Evolutionary conservation across 148 eudicot species (phyloP).

Genomic region (Nyssa sinensis): DNA sequence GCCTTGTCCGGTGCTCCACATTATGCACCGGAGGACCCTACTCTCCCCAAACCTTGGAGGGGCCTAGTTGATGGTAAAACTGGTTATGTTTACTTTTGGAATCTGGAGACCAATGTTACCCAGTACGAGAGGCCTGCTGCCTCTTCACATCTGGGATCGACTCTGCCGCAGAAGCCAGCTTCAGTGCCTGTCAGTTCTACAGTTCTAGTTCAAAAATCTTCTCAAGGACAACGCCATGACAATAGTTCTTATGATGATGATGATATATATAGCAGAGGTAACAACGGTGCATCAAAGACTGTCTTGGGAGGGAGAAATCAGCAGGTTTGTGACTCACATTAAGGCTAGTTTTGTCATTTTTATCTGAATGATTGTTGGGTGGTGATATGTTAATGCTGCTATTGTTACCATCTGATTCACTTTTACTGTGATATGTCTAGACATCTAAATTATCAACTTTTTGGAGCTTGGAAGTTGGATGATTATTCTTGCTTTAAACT

Average conservation of each 20-base stretch:
- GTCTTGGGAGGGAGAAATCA: conserved; percentile 34
- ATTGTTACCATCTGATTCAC: too few relatives aligned
- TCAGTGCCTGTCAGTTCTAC: conserved; percentile 50
- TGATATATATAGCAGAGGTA: conserved; percentile 38
- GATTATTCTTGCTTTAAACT: background rate
- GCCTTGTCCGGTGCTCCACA: conserved; percentile 53
- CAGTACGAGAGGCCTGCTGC: conserved; percentile 86
- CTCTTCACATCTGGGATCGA: conserved; percentile 27
- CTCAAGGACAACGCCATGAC: conserved; percentile 38
- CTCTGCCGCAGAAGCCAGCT: conserved; percentile 26
- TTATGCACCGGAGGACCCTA: conserved; percentile 94
- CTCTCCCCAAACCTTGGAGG: conserved; percentile 95
- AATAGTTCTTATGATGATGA: conserved; percentile 37
- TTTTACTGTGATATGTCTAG: background rate
- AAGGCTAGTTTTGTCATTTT: background rate
- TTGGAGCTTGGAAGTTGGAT: background rate
- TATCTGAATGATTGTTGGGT: background rate
- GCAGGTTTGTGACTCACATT: conserved; percentile 44
- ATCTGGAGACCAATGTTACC: conserved; percentile 91
- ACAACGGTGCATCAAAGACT: conserved; percentile 30
- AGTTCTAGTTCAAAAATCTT: conserved; percentile 57
- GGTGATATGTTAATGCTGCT: background rate
- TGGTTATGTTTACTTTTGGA: conserved; percentile 92
- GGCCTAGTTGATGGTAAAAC: conserved; percentile 90
- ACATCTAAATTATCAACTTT: background rate